Conservation (phyloP, 2,329 filamentous ascomycete species). For the Fusarium lyarnte region DNA sequence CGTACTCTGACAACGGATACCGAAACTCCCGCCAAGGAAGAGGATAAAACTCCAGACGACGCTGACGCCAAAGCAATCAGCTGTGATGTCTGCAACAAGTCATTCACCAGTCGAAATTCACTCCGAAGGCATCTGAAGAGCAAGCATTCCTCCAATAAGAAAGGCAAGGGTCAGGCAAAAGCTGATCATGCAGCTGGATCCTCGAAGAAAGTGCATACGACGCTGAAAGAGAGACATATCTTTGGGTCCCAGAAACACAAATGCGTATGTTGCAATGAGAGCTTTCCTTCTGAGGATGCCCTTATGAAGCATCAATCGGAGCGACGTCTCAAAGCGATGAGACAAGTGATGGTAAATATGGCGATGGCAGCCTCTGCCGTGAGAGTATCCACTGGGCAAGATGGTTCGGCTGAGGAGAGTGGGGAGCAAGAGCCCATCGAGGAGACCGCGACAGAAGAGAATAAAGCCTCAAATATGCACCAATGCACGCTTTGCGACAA, state of each 20-base stretch:
- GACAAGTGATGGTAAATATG: background rate
- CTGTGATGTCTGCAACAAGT: background rate
- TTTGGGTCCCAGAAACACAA: background rate
- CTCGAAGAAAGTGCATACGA: background rate
- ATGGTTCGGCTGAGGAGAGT: background rate
- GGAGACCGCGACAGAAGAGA: background rate
- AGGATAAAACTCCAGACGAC: background rate
- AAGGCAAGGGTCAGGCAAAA: background rate
- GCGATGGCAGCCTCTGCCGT: background rate
- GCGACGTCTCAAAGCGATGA: background rate
- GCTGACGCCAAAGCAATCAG: background rate
- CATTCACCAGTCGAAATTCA: background rate
- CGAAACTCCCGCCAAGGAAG: background rate
- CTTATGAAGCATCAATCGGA: background rate
- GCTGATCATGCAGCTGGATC: background rate
- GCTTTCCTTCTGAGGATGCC: background rate
- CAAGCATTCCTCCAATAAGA: background rate
- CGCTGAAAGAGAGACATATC: background rate
- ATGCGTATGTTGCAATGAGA: background rate
- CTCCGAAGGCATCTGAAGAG: background rate
- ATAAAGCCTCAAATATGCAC: background rate
- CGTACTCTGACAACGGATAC: background rate
- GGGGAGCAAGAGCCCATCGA: background rate
- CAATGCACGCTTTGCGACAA: background rate
- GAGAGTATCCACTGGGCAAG: background rate